Evolutionary conservation across 2,329 filamentous ascomycete genomes (phyloP).

Genomic region (Botrytis tulipae): DNA sequence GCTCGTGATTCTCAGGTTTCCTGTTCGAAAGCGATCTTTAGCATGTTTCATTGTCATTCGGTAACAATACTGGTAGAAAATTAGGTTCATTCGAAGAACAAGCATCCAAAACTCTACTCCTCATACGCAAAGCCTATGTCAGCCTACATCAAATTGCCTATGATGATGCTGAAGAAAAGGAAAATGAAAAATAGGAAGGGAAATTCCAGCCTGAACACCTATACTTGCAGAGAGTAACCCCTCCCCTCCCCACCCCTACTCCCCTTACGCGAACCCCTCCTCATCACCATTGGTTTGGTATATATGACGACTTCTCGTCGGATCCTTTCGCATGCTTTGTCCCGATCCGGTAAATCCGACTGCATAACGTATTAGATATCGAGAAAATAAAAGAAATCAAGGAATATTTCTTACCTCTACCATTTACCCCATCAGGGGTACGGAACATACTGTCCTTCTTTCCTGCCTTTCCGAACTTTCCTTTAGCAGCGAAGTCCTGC

Average conservation of each 20-base stretch:
- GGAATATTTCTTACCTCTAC: slow-evolving; percentile 62
- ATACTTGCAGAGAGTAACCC: slow-evolving; percentile 39
- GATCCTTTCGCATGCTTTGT: slow-evolving; percentile 92
- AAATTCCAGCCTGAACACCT: slow-evolving; percentile 37
- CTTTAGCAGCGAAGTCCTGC: slow-evolving; percentile 86
- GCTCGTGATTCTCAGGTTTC: slow-evolving; percentile 13
- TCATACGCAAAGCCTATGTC: slow-evolving; percentile 38
- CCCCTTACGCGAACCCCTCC: slow-evolving; percentile 43
- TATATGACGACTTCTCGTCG: slow-evolving; percentile 75
- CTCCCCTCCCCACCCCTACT: slow-evolving; percentile 37
- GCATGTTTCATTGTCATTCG: slow-evolving; percentile 22
- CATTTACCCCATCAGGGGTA: slow-evolving; percentile 81
- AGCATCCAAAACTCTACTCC: slow-evolving; percentile 26
- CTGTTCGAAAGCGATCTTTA: slow-evolving; percentile 24
- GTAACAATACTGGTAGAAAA: slow-evolving; percentile 17
- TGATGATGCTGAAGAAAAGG: slow-evolving; percentile 19
- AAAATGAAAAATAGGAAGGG: slow-evolving; percentile 24
- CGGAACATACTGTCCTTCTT: slow-evolving; percentile 98
- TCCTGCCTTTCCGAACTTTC: slow-evolving; percentile 60
- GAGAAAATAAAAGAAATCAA: slow-evolving; percentile 30
- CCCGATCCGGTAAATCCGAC: slow-evolving; percentile 97
- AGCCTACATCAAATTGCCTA: slow-evolving; percentile 43
- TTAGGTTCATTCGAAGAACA: slow-evolving; percentile 29
- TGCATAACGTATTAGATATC: slow-evolving; percentile 45
- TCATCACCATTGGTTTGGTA: slow-evolving; percentile 76